These are phyloP conservation scores for Fraxinus anomala DNA, from an alignment of 257 asterid species.

Conservation along the genomic window DNA sequence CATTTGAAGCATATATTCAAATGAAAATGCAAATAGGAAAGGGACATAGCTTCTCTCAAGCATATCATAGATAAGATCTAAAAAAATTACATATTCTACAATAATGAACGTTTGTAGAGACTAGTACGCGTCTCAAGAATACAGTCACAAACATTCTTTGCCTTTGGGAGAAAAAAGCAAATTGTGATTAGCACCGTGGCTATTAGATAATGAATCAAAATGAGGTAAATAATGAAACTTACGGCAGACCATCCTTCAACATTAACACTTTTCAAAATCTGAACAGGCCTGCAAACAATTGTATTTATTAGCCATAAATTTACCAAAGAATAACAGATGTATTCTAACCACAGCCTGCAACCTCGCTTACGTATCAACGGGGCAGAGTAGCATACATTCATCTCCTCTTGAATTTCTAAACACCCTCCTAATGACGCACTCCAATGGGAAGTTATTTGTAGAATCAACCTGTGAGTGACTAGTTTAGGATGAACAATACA, in stretches of 20 bases:
- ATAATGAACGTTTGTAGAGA: background rate
- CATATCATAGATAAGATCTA: background rate
- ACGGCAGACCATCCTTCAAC: conserved; percentile 99
- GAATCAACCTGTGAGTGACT: conserved; percentile 73
- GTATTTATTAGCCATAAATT: conserved; percentile 19
- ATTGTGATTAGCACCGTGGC: background rate
- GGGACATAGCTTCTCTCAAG: background rate
- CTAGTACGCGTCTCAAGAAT: background rate
- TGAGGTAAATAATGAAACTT: conserved; percentile 39
- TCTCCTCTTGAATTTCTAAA: conserved; percentile 78
- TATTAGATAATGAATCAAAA: background rate
- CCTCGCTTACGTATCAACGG: conserved; percentile 90
- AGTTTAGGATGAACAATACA: conserved; percentile 14
- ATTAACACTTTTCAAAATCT: conserved; percentile 87
- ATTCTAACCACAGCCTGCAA: conserved; percentile 23
- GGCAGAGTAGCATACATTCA: conserved; percentile 94
- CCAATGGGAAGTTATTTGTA: conserved; percentile 77
- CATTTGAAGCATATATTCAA: background rate
- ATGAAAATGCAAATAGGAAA: background rate
- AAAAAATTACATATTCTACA: background rate
- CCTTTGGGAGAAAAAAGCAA: background rate
- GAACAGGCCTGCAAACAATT: conserved; percentile 77
- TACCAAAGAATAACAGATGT: conserved; percentile 14
- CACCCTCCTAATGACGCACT: conserved; percentile 86
- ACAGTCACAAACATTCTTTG: background rate